phyloP scores from a whole-genome alignment of 2,329 filamentous ascomycete species.

The Fusarium paranaense region DNA sequence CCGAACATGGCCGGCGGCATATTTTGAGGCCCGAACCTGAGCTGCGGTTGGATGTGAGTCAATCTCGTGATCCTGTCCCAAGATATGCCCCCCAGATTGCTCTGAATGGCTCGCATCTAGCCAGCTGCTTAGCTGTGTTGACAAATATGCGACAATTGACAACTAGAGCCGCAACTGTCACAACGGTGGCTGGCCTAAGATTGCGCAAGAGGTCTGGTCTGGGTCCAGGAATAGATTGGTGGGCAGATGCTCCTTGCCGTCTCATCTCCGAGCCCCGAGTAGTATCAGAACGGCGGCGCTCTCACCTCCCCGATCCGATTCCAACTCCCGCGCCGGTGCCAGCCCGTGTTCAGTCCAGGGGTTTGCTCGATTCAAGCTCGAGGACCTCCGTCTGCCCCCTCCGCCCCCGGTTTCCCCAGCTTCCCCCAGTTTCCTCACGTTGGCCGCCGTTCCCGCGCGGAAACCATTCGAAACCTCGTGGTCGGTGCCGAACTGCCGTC shows the following conservation, averaged over 20 bases:
- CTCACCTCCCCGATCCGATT: neutral
- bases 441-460: slow-evolving; percentile 29
- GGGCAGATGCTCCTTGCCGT: neutral
- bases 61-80: neutral
- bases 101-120: slow-evolving; percentile 13
- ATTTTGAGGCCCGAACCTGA: slow-evolving; percentile 3
- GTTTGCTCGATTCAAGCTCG: slow-evolving; percentile 4
- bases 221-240: neutral
- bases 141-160: neutral
- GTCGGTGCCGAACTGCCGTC: slow-evolving; percentile 4
- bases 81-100: neutral
- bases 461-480: slow-evolving; percentile 10
- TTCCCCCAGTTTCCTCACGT: neutral
- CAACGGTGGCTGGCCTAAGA: neutral
- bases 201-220: neutral
- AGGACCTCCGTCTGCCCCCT: neutral
- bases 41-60: slow-evolving; percentile 10
- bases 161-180: slow-evolving; percentile 20
- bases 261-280: slow-evolving; percentile 30
- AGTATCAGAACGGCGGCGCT: neutral
- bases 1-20: neutral
- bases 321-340: slow-evolving; percentile 13
- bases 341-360: slow-evolving; percentile 2
- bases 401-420: slow-evolving; percentile 17
- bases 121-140: neutral